Conservation (phyloP, 78 protist genomes). For the Protostelium mycophagum region DNA sequence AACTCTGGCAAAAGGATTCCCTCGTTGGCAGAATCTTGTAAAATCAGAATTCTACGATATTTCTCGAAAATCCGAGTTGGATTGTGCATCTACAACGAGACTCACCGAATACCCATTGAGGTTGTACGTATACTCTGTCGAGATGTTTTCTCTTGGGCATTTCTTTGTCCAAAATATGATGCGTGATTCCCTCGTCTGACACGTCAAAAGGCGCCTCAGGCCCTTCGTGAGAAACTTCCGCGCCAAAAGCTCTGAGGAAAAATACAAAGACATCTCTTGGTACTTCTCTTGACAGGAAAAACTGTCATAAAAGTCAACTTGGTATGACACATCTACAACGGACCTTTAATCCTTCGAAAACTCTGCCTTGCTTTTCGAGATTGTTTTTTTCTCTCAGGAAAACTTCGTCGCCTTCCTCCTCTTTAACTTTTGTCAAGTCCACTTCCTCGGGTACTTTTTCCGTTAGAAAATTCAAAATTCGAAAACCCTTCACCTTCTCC, state of each 20-base stretch:
- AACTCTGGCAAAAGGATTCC: neutral
- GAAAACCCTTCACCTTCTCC: conserved; percentile 10
- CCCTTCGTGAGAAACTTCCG: conserved; percentile 54
- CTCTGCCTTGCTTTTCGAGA: neutral
- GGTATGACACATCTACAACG: too few species aligned
- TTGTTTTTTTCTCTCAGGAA: conserved; percentile 2
- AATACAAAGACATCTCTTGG: conserved; percentile 66
- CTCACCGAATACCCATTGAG: conserved; percentile 95
- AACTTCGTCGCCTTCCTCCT: conserved; percentile 9
- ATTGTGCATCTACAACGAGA: neutral
- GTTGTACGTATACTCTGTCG: conserved; percentile 82
- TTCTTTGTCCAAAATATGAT: conserved; percentile 63
- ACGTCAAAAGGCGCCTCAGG: conserved; percentile 10
- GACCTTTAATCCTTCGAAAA: conserved; percentile 12
- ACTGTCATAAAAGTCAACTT: conserved; percentile 21
- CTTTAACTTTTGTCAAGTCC: conserved; percentile 12
- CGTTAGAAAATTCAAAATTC: conserved; percentile 14
- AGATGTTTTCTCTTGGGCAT: neutral
- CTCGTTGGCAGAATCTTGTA: neutral
- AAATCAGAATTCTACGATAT: too few species aligned
- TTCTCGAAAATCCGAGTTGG: neutral
- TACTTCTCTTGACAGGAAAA: conserved; percentile 69
- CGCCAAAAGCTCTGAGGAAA: conserved; percentile 72
- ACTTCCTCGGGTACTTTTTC: conserved; percentile 26
- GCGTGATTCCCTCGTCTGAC: conserved; percentile 46